Percentiles rank a stretch among this genome's conserved stretches.
Evolutionary conservation across 768 basidiomycete genomes (phyloP).

Genomic region (Tubosaeta sp.): DNA sequence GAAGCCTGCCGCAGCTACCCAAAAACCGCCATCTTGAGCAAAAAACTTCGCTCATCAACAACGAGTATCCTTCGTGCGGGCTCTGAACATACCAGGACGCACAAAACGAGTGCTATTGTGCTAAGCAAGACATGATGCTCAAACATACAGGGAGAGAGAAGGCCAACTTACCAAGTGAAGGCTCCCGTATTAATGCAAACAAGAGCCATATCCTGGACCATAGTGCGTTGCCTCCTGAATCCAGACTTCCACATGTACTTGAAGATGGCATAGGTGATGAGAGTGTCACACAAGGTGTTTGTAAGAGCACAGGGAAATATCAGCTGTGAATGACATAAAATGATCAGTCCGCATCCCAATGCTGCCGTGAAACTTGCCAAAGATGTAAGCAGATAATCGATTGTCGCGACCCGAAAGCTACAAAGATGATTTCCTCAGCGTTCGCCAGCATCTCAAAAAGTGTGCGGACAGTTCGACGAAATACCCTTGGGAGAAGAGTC

Average conservation of each 20-base stretch:
- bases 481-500: not conserved
- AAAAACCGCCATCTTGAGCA: not conserved
- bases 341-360: not conserved
- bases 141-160: not conserved
- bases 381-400: not conserved
- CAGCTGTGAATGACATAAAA: not conserved
- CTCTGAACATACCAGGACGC: conserved; percentile 5
- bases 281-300: not conserved
- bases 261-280: conserved; percentile 7
- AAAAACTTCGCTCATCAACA: not conserved
- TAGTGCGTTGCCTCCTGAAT: conserved; percentile 4
- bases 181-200: conserved; percentile 12
- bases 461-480: not conserved
- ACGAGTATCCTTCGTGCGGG: not conserved
- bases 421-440: not conserved
- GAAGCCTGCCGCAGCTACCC: conserved; percentile 1
- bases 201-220: conserved; percentile 8
- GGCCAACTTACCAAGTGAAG: conserved; percentile 8
- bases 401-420: conserved; percentile 3
- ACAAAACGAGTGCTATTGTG: not conserved
- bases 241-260: conserved; percentile 18
- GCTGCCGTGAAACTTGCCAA: conserved; percentile 1
- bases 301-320: not conserved
- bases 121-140: not conserved
- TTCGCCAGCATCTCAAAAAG: not conserved